Percentiles rank a stretch among this genome's conserved stretches.
These are phyloP conservation scores for Pichia cactophila DNA, from an alignment of 1,139 yeast genomes.

Conservation along the genomic window DNA sequence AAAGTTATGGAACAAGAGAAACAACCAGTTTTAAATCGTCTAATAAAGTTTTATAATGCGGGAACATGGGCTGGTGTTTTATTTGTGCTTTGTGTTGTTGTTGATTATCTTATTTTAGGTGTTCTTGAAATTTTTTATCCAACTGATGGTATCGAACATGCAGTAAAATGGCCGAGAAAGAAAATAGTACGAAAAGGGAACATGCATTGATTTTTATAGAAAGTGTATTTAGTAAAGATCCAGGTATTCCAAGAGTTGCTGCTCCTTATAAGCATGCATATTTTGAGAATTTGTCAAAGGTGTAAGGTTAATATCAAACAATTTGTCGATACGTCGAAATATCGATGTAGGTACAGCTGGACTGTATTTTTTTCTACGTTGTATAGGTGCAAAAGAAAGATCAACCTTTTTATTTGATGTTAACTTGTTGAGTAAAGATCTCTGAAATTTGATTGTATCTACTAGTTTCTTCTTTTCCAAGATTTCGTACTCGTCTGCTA, in stretches of 20 bases:
- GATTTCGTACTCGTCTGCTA: slow-evolving; percentile 7
- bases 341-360: not conserved
- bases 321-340: slow-evolving; percentile 2
- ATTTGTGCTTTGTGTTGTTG: slow-evolving; percentile 69
- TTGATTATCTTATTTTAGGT: slow-evolving; percentile 60
- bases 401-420: not conserved
- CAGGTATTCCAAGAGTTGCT: slow-evolving; percentile 7
- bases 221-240: slow-evolving; percentile 1
- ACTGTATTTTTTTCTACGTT: not conserved
- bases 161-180: slow-evolving; percentile 66
- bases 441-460: slow-evolving; percentile 8
- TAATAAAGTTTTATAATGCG: slow-evolving; percentile 60
- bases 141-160: slow-evolving; percentile 56
- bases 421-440: slow-evolving; percentile 5
- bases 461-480: slow-evolving; percentile 10
- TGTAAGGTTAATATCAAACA: slow-evolving; percentile 6
- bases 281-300: not conserved
- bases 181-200: slow-evolving; percentile 4
- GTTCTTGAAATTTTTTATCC: slow-evolving; percentile 72
- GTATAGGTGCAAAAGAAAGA: not conserved
- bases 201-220: not conserved
- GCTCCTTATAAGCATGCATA: not conserved
- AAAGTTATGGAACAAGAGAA: slow-evolving; percentile 31
- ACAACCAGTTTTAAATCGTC: slow-evolving; percentile 38
- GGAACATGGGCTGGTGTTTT: slow-evolving; percentile 83